Base-by-base conservation (phyloP, 768 basidiomycete species). In the Leccinum subgranulosum region DNA sequence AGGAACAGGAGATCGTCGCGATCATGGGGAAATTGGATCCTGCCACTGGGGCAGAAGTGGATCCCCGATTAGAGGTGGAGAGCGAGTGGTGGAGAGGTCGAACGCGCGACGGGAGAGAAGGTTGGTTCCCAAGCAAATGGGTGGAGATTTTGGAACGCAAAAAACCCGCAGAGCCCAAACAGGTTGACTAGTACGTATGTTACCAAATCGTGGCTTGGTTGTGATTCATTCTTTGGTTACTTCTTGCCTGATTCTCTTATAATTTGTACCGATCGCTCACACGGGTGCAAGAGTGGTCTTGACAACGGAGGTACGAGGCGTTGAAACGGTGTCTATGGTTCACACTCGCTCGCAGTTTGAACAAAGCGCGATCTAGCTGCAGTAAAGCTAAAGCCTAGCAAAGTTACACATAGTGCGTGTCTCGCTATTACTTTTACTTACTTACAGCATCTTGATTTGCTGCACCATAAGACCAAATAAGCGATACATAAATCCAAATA, bases 1-100 rank as follows among this genome's bases (percentile, higher is more conserved):
- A 87, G 65, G 86, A 90, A 74, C 88, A 95, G 66, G 95, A 97
- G 74, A 92, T 98, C 49, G 90, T 98, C 3, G 96, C 96, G 1
- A 84, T 98, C 48, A 84, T 92, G 73, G 90, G 83, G 47, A 92
- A 90, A 70, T 69, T 89, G 46, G 89, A 90, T 62, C 87, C 86
- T 1, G 71, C 77, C 12, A 88, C 84, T 0, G 89, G 89, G 0
- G 73, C 71, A 56, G 87, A 87, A 57, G 85, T 88, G 5, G 85
- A 90, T 61, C 84, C 86, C 3, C 74, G 87, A 23, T 75, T 86
- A 19, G 79, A 85, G 54, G 69, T 76, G 25, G 75, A 78, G 55
- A 83, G 79, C 5, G 94, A 94, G 56, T 98, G 95, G 95, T 98
- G 94, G 94, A 87, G 85, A 71, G 95, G 95, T 1, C 81, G 95